Evolutionary conservation across 176 grass and related monocot species (phyloP).

Genomic region (Metroxylon sagu): DNA sequence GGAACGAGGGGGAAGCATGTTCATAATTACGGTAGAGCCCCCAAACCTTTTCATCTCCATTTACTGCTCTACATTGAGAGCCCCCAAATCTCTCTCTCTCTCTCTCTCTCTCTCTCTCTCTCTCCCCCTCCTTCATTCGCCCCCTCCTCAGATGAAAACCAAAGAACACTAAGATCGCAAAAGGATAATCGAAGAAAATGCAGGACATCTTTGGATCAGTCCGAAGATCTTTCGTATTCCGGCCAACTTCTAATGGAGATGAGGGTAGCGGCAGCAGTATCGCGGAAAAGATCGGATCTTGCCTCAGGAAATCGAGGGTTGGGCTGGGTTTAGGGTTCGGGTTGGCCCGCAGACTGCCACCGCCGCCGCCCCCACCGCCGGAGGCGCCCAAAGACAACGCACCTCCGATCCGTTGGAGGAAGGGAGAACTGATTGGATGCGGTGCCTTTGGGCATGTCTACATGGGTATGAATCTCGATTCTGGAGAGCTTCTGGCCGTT

Average conservation of each 20-base stretch:
- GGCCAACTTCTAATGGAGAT: conserved; percentile 26
- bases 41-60: no score
- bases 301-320: conserved; percentile 72
- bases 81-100: no score
- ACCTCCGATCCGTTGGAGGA: conserved; percentile 76
- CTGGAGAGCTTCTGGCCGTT: conserved; percentile 85
- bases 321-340: conserved; percentile 63
- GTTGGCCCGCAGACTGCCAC: conserved; percentile 48
- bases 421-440: conserved; percentile 77
- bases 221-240: conserved; percentile 63
- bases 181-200: conserved; percentile 14
- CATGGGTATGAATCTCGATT: conserved; percentile 99
- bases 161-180: no score
- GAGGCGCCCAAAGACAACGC: conserved; percentile 26
- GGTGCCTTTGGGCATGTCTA: conserved; percentile 91
- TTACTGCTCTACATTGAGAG: no score
- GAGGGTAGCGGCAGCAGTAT: conserved; percentile 22
- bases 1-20: no score
- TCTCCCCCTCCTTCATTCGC: no score
- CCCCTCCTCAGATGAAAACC: no score
- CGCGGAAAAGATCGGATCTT: conserved; percentile 51
- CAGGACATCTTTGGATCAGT: conserved; percentile 87
- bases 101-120: no score
- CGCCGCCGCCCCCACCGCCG: conserved; percentile 23
- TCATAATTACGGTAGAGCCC: no score